Conservation (phyloP, 129 eudicot genomes). For the Helichrysum umbraculigerum region DNA sequence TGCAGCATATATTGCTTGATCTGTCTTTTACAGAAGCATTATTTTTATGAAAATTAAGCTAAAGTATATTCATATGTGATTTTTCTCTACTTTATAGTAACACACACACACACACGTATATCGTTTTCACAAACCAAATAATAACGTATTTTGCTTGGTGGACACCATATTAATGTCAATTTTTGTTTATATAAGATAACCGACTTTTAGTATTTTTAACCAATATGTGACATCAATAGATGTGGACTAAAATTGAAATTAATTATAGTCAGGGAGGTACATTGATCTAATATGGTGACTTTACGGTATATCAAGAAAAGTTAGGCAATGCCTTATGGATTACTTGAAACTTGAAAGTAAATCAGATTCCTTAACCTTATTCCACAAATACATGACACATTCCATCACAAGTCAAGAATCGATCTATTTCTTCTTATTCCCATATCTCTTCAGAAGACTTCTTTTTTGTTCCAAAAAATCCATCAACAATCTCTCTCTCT, state of each 20-base stretch:
- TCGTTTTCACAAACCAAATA: not conserved
- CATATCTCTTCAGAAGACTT: conserved; percentile 30
- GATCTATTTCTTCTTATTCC: conserved; percentile 21
- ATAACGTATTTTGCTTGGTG: not conserved
- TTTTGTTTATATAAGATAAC: not conserved
- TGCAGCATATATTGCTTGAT: not conserved
- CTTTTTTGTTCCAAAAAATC: conserved; percentile 32
- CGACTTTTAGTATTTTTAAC: not conserved
- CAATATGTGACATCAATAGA: not conserved
- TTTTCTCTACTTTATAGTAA: no score
- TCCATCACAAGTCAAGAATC: conserved; percentile 36
- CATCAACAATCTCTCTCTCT: not conserved
- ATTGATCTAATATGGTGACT: not conserved
- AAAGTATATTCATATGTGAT: no score
- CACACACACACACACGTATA: not conserved
- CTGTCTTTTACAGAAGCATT: not conserved
- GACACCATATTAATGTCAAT: not conserved
- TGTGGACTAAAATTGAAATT: not conserved
- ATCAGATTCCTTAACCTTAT: conserved; percentile 37
- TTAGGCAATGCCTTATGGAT: conserved; percentile 29
- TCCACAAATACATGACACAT: conserved; percentile 25
- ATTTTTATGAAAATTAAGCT: not conserved
- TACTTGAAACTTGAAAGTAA: conserved; percentile 37
- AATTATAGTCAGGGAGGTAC: not conserved
- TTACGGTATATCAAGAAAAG: not conserved